Evolutionary conservation across 1,139 yeast genomes (phyloP).

Genomic region (Taiozyma sp.): DNA sequence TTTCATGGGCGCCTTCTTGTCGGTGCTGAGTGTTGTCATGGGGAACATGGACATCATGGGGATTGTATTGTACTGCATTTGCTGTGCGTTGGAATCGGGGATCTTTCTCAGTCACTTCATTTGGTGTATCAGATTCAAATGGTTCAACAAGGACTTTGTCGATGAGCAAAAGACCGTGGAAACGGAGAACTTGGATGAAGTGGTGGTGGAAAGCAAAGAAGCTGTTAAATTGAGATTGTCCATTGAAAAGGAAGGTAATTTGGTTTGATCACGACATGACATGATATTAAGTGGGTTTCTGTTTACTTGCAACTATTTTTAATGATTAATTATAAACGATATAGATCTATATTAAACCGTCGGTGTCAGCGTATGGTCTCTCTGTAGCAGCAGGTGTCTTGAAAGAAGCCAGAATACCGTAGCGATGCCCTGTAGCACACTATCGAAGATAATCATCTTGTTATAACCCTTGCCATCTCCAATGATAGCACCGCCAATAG

Average conservation of each 20-base stretch:
- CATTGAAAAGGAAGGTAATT: not conserved
- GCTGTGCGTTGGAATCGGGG: conserved; percentile 71
- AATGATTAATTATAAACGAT: not conserved
- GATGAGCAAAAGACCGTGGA: not conserved
- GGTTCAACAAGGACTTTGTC: conserved; percentile 8
- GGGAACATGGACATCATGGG: conserved; percentile 73
- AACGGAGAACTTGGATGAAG: not conserved
- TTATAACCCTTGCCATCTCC: conserved; percentile 26
- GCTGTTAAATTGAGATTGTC: not conserved
- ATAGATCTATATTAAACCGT: not conserved
- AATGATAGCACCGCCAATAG: conserved; percentile 45
- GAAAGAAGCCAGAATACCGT: conserved; percentile 24
- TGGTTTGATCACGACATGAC: not conserved
- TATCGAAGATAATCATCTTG: conserved; percentile 17
- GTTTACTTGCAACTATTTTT: not conserved
- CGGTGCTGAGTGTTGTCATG: conserved; percentile 55
- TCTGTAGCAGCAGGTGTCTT: conserved; percentile 17
- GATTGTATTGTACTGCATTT: conserved; percentile 64
- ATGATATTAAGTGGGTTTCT: not conserved
- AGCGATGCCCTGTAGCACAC: conserved; percentile 12
- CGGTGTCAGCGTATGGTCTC: not conserved
- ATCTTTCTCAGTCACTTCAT: conserved; percentile 62
- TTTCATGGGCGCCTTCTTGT: conserved; percentile 73
- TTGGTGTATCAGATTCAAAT: conserved; percentile 44
- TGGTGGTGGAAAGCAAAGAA: not conserved